Evolutionary conservation across 257 asterid species (phyloP).

Genomic region (Knoxia roxburghii): DNA sequence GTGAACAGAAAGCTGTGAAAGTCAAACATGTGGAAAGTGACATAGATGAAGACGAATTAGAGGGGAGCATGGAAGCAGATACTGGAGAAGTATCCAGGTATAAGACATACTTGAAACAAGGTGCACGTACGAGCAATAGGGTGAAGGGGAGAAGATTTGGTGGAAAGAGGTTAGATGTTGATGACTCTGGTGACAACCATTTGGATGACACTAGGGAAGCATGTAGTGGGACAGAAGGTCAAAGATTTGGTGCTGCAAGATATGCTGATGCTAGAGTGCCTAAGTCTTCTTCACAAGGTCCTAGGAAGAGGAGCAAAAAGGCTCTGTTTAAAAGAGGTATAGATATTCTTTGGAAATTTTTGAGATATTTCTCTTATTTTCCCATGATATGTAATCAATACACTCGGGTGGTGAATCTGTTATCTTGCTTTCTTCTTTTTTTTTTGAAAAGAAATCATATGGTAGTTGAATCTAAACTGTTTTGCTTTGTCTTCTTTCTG

Average conservation of each 20-base stretch:
- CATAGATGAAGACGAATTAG: conserved; percentile 67
- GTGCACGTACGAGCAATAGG: conserved; percentile 27
- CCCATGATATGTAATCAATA: not conserved
- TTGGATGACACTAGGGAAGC: conserved; percentile 76
- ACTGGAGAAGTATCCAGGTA: conserved; percentile 54
- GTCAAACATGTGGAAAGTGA: conserved; percentile 49
- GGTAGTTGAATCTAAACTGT: not conserved
- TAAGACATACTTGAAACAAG: conserved; percentile 35
- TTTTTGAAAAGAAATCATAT: no score
- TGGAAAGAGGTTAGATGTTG: conserved; percentile 44
- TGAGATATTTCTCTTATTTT: not conserved
- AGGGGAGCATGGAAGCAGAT: conserved; percentile 76
- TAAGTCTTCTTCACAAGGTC: conserved; percentile 40
- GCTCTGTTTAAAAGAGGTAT: conserved; percentile 61
- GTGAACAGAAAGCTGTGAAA: conserved; percentile 31
- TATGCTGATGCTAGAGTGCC: conserved; percentile 33
- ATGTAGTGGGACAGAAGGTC: conserved; percentile 75
- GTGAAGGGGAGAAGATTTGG: conserved; percentile 35
- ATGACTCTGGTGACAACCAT: conserved; percentile 35
- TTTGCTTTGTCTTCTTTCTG: not conserved
- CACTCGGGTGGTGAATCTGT: not conserved
- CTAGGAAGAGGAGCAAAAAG: conserved; percentile 71
- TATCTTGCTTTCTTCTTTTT: no score
- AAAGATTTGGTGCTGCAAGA: conserved; percentile 38
- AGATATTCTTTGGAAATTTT: conserved; percentile 14